Conservation (phyloP, 495 filamentous ascomycete species). For the Talaromyces proteolyticus region DNA sequence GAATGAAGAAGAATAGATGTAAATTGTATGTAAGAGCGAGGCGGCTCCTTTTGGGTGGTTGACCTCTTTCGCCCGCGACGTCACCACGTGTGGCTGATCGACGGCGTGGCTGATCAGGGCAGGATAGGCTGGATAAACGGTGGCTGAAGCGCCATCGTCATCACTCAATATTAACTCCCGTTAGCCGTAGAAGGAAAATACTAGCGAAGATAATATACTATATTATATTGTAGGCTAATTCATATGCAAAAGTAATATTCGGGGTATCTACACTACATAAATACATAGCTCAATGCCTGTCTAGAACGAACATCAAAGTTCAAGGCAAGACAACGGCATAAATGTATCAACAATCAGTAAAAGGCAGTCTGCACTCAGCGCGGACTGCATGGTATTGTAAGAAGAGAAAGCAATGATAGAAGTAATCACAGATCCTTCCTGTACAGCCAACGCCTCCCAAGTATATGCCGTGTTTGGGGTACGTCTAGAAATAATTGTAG, state of each 20-base stretch:
- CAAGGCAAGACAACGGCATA: too few species aligned
- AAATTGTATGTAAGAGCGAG: neutral
- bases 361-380: too few species aligned
- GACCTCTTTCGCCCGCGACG: neutral
- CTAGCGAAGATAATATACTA: too few species aligned
- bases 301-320: neutral
- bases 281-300: neutral
- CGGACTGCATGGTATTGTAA: too few species aligned
- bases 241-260: neutral
- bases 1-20: too few species aligned
- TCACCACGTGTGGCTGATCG: constrained; percentile 1
- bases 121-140: too few species aligned
- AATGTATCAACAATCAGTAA: neutral
- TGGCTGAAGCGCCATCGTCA: too few species aligned
- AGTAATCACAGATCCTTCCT: neutral
- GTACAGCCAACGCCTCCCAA: neutral
- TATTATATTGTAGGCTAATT: too few species aligned
- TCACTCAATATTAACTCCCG: too few species aligned
- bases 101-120: constrained; percentile 1
- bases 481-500: neutral
- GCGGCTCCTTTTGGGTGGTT: neutral
- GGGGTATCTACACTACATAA: constrained; percentile 9
- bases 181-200: too few species aligned
- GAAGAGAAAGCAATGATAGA: neutral
- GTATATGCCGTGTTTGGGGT: neutral